phyloP scores from a whole-genome alignment of 2,329 filamentous ascomycete genomes.

The Pseudopithomyces chartarum region DNA sequence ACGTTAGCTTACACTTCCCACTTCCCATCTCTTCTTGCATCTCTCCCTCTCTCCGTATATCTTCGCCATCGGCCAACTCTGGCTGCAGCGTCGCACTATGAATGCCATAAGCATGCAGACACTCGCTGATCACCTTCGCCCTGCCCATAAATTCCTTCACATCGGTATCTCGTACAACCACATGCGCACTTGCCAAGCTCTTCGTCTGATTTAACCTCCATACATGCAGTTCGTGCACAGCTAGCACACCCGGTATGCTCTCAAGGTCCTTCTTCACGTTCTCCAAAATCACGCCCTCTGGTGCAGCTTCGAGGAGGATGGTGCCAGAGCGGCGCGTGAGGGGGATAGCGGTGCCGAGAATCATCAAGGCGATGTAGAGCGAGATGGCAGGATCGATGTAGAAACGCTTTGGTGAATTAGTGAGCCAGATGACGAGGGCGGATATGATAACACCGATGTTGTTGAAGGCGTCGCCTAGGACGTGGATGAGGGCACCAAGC shows the following conservation, averaged over 20 bases:
- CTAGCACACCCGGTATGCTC: constrained; percentile 67
- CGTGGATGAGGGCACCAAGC: constrained; percentile 71
- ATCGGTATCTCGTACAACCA: constrained; percentile 64
- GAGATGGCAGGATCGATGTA: constrained; percentile 75
- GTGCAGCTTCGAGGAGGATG: constrained; percentile 72
- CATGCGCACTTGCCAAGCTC: constrained; percentile 70
- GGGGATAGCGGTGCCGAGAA: constrained; percentile 67
- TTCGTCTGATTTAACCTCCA: constrained; percentile 76
- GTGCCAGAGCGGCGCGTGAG: constrained; percentile 65
- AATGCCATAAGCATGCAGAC: constrained; percentile 74
- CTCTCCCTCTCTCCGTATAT: neutral
- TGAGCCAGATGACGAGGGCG: constrained; percentile 71
- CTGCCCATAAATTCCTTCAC: constrained; percentile 64
- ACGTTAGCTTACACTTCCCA: constrained; percentile 58
- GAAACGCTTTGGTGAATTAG: constrained; percentile 61
- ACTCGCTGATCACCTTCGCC: constrained; percentile 68
- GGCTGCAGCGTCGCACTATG: constrained; percentile 75
- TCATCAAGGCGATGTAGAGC: constrained; percentile 74
- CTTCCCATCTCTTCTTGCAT: constrained; percentile 16
- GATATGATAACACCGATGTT: constrained; percentile 77
- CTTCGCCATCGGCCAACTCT: constrained; percentile 50
- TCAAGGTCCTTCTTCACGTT: constrained; percentile 73
- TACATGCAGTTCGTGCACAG: constrained; percentile 74
- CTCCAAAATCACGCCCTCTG: constrained; percentile 61
- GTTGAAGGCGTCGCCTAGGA: constrained; percentile 74